These are phyloP conservation scores for Phytopythium sindhum DNA, from an alignment of 352 stramenopile species.

Conservation along the genomic window DNA sequence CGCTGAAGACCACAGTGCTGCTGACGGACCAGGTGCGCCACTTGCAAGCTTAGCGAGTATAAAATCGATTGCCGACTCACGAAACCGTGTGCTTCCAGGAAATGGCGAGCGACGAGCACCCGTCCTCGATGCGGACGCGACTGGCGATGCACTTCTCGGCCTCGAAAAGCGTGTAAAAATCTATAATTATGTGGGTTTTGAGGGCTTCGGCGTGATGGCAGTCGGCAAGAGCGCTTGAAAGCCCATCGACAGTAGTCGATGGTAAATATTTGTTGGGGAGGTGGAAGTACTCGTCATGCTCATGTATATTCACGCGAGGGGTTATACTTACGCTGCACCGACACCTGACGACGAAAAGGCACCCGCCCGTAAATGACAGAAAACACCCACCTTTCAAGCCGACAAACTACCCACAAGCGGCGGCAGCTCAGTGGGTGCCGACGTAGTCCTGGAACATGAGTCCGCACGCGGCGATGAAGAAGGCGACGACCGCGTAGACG, in stretches of 20 bases:
- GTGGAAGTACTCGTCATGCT: background rate
- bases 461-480: conserved; percentile 23
- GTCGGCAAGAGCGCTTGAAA: background rate
- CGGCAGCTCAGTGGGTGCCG: background rate
- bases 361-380: background rate
- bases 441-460: conserved; percentile 24
- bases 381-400: background rate
- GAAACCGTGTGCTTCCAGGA: conserved; percentile 12
- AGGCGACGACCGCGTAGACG: conserved; percentile 25
- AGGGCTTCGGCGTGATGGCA: background rate
- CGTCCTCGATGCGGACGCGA: conserved; percentile 39
- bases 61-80: background rate
- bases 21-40: conserved; percentile 33
- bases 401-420: background rate
- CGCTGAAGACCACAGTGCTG: conserved; percentile 43
- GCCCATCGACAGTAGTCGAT: background rate
- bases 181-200: conserved; percentile 19
- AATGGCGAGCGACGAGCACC: conserved; percentile 12
- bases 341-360: background rate
- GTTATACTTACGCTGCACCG: background rate
- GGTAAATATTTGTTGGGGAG: background rate
- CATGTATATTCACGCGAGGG: background rate
- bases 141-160: conserved; percentile 36
- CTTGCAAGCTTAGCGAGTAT: background rate
- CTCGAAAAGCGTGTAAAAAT: conserved; percentile 41